phyloP scores from a whole-genome alignment of 1,284 basidiomycete genomes.

The Leccinum pallidistipes region DNA sequence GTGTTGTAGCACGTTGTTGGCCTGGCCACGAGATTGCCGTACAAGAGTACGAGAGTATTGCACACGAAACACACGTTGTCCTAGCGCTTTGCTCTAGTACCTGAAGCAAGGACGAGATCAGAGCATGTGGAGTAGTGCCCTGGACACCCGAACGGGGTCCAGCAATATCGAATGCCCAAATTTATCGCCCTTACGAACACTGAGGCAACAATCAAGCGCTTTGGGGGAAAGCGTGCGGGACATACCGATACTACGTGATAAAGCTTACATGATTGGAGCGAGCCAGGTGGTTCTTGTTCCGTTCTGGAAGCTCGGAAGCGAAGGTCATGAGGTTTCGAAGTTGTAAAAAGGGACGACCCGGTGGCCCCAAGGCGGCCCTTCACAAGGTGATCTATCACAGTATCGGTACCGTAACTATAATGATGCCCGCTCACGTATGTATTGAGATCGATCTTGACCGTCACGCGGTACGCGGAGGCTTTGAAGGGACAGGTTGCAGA shows the following conservation, averaged over 20 bases:
- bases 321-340: slow-evolving; percentile 16
- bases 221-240: slow-evolving; percentile 1
- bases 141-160: not conserved
- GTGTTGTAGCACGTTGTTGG: slow-evolving; percentile 9
- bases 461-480: slow-evolving; percentile 24
- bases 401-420: slow-evolving; percentile 35
- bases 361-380: slow-evolving; percentile 4
- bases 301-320: slow-evolving; percentile 28
- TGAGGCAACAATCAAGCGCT: slow-evolving; percentile 1
- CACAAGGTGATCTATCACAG: slow-evolving; percentile 24
- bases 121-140: not conserved
- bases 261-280: slow-evolving; percentile 24
- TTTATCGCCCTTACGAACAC: slow-evolving; percentile 11
- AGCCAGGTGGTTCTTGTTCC: slow-evolving; percentile 24
- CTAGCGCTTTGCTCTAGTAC: not conserved
- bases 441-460: slow-evolving; percentile 21
- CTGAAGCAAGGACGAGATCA: slow-evolving; percentile 2
- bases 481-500: slow-evolving; percentile 17
- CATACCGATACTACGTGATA: slow-evolving; percentile 3
- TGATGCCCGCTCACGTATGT: slow-evolving; percentile 31
- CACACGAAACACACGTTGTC: slow-evolving; percentile 24
- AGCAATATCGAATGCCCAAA: not conserved
- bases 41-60: slow-evolving; percentile 5
- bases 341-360: slow-evolving; percentile 19
- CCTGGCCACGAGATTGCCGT: slow-evolving; percentile 7